Percentiles rank a stretch among this genome's conserved stretches.
Conservation (phyloP, 2,329 filamentous ascomycete genomes). For the Diaporthe caulivora region DNA sequence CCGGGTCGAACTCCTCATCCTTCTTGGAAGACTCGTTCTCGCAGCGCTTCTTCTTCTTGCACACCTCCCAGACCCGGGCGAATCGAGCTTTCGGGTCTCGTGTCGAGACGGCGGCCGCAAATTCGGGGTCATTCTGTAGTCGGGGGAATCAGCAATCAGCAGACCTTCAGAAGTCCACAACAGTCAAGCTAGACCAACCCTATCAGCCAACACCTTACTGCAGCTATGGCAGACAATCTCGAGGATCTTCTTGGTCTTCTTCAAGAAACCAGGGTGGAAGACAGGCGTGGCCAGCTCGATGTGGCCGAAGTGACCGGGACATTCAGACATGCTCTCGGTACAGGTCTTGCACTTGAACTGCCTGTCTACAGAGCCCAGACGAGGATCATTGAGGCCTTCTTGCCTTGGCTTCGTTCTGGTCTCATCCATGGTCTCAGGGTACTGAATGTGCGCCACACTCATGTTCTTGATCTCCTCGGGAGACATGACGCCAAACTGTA, state of each 20-base stretch:
- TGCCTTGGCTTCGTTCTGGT: slow-evolving; percentile 90
- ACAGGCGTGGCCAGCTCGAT: slow-evolving; percentile 98
- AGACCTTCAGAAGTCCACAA: slow-evolving; percentile 56
- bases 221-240: slow-evolving; percentile 99
- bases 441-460: slow-evolving; percentile 96
- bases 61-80: slow-evolving; percentile 90
- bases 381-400: slow-evolving; percentile 93
- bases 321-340: slow-evolving; percentile 94
- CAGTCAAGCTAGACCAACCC: slow-evolving; percentile 80
- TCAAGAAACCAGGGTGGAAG: slow-evolving; percentile 95
- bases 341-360: slow-evolving; percentile 97
- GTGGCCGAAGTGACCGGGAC: slow-evolving; percentile 97
- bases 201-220: slow-evolving; percentile 96
- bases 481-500: slow-evolving; percentile 97
- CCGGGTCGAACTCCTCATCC: slow-evolving; percentile 75
- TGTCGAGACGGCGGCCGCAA: slow-evolving; percentile 82
- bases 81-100: slow-evolving; percentile 96
- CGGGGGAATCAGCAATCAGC: slow-evolving; percentile 65
- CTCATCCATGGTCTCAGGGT: slow-evolving; percentile 99
- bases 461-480: slow-evolving; percentile 99
- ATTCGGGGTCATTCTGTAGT: slow-evolving; percentile 84
- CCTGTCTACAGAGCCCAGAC: slow-evolving; percentile 95
- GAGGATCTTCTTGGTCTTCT: slow-evolving; percentile 98
- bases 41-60: slow-evolving; percentile 88
- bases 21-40: slow-evolving; percentile 80